Evolutionary conservation across 139 green algal species (phyloP).

Genomic region (Asterochloris erici): DNA sequence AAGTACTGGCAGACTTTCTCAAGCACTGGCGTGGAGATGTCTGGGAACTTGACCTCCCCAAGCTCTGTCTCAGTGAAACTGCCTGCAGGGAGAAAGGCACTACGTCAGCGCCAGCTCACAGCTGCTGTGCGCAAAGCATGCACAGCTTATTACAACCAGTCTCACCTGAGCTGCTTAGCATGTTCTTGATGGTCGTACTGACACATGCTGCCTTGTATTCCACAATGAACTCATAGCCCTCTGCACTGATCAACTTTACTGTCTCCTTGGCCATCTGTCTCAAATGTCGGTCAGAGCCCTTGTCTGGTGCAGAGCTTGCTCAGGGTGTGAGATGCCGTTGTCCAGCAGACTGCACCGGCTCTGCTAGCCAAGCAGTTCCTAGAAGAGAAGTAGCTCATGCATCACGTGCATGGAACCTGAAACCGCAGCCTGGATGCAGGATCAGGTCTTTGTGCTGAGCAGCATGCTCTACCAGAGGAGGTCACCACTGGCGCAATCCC

Average conservation of each 20-base stretch:
- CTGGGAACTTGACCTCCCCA: slow-evolving; percentile 85
- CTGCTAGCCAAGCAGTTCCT: no score
- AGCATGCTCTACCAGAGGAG: no score
- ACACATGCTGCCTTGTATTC: slow-evolving; percentile 94
- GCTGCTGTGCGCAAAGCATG: neutral
- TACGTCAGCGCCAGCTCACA: neutral
- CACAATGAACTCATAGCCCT: slow-evolving; percentile 97
- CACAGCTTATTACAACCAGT: neutral
- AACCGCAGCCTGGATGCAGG: no score
- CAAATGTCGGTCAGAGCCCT: no score
- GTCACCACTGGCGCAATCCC: no score
- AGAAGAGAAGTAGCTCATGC: no score
- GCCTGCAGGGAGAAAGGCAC: slow-evolving; percentile 43
- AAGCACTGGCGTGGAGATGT: slow-evolving; percentile 88
- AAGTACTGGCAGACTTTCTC: slow-evolving; percentile 98
- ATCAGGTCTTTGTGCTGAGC: no score
- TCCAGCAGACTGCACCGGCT: no score
- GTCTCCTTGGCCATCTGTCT: slow-evolving; percentile 60
- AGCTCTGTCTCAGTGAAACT: slow-evolving; percentile 91
- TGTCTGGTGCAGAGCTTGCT: no score
- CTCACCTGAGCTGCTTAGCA: slow-evolving; percentile 87
- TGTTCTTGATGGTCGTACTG: slow-evolving; percentile 95
- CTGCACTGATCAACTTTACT: slow-evolving; percentile 91
- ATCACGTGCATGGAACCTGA: no score
- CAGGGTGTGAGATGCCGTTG: no score